Conservation (phyloP, 2,329 filamentous ascomycete genomes). For the Nemania sp. region DNA sequence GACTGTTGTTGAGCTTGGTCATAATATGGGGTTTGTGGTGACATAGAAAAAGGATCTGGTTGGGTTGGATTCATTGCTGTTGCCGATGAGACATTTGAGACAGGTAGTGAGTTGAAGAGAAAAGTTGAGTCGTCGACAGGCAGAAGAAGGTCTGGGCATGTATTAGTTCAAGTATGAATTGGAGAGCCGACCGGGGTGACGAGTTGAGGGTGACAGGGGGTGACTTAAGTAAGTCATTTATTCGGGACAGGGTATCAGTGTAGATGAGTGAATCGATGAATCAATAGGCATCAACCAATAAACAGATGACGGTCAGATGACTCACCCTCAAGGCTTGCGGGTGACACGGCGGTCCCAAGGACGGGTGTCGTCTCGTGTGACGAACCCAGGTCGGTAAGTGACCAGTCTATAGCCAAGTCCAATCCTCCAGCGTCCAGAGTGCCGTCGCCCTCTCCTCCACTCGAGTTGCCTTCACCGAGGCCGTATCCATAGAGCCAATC, state of each 20-base stretch:
- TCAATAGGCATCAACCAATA: neutral
- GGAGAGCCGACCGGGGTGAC: neutral
- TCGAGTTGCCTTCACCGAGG: conserved; percentile 21
- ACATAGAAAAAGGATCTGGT: conserved; percentile 24
- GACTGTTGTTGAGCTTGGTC: conserved; percentile 33
- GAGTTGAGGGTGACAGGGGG: neutral
- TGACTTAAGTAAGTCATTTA: neutral
- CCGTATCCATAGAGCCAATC: conserved; percentile 36
- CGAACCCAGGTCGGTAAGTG: conserved; percentile 32
- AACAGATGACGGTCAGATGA: conserved; percentile 9
- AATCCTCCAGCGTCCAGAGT: conserved; percentile 14
- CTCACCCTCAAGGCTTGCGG: conserved; percentile 36
- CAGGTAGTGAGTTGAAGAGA: conserved; percentile 30
- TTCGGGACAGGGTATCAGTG: neutral
- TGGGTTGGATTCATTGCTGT: conserved; percentile 18
- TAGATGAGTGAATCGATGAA: neutral
- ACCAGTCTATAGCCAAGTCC: conserved; percentile 32
- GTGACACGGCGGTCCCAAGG: conserved; percentile 31
- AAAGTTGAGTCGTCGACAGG: conserved; percentile 32
- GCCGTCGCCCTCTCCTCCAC: conserved; percentile 23
- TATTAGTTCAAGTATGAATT: conserved; percentile 19
- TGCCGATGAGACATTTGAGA: conserved; percentile 26
- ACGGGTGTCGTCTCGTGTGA: conserved; percentile 31
- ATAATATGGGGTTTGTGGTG: conserved; percentile 23
- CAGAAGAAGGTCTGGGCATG: conserved; percentile 31